Base-by-base conservation (phyloP, 805 yeast genomes). In the Candida endomychidarum region DNA sequence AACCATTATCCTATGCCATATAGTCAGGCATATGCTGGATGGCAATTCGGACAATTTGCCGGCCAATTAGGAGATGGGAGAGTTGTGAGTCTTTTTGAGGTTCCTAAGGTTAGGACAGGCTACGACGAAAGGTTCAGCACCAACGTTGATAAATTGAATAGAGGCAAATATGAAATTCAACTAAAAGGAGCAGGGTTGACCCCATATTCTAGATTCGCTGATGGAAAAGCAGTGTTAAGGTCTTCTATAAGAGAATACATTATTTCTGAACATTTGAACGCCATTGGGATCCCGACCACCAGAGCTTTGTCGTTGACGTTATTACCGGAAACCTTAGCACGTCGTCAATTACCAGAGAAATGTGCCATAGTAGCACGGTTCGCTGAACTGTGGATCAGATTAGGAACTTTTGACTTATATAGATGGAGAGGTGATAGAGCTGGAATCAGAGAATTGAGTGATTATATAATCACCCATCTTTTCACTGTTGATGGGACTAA, bases 41-140 rank as follows among this genome's bases (percentile, higher is more conserved):
- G 83, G 73, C 99, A 91, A 56, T 91, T 93, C 67, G 98, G 99
- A 2, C 79, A 78, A 48, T 91, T 91, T 78, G 97, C 97, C 0
- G 98, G 98, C 2, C 99, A 93, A 60, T 66, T 91, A 46, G 99
- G 99, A 5, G 99, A 91, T 59, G 99, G 99, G 1, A 68, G 99
- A 44, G 96, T 88, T 2, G 75, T 82, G 5, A 87, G 85, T 53
- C 63, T 91, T 32, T 90, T 91, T 63, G 91, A 86, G 48, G 62
- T 83, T 0, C 70, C 72, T 5, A 80, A 77, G 49, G 14, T 11
- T 9, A 31, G 40, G 14, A 17, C 17, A 8, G 27, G 23, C 4
- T 33, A 16, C 17, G 25, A 24, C 22, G 14, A 34, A 9, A 4
- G 18, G 10, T 28, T 20, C 28, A 2, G 6, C 8, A 23, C 29